Conservation (phyloP, 306 rosid species). For the Senna siamea region DNA sequence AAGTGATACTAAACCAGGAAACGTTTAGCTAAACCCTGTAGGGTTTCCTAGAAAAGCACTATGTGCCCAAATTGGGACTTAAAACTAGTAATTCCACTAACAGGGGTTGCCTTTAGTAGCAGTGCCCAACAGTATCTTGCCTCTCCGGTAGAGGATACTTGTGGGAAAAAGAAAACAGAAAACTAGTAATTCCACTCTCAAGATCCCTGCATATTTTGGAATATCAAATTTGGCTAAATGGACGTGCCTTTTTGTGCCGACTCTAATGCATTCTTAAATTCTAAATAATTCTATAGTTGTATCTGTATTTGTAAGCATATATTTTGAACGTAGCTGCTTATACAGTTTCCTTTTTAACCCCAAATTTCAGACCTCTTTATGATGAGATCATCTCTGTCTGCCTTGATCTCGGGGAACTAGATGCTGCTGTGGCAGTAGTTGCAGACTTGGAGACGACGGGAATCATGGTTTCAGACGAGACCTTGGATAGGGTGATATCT, state of each 20-base stretch:
- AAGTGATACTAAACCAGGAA: too few relatives aligned
- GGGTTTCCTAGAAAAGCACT: slow-evolving; percentile 7
- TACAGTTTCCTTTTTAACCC: slow-evolving; percentile 21
- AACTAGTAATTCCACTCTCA: not conserved
- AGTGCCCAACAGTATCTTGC: too few relatives aligned
- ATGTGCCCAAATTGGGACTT: slow-evolving; percentile 18
- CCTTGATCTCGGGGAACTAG: slow-evolving; percentile 85
- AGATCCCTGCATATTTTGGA: not conserved
- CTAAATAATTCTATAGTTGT: not conserved
- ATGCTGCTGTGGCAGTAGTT: slow-evolving; percentile 94
- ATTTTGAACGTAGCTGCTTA: too few relatives aligned
- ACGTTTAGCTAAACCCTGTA: too few relatives aligned
- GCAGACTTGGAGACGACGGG: slow-evolving; percentile 89
- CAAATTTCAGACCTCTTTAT: slow-evolving; percentile 69
- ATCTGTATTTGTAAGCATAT: too few relatives aligned
- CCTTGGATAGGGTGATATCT: slow-evolving; percentile 81
- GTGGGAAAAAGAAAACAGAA: too few relatives aligned
- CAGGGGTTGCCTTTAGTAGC: too few relatives aligned
- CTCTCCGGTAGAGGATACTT: too few relatives aligned
- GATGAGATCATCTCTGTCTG: slow-evolving; percentile 80
- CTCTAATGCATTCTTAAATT: not conserved
- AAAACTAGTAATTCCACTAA: not conserved
- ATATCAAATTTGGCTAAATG: not conserved
- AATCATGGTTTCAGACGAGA: slow-evolving; percentile 77
- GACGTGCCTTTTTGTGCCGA: not conserved